Base-by-base conservation (phyloP, 164 flowering plant species). In the Nymphaea colorata region DNA sequence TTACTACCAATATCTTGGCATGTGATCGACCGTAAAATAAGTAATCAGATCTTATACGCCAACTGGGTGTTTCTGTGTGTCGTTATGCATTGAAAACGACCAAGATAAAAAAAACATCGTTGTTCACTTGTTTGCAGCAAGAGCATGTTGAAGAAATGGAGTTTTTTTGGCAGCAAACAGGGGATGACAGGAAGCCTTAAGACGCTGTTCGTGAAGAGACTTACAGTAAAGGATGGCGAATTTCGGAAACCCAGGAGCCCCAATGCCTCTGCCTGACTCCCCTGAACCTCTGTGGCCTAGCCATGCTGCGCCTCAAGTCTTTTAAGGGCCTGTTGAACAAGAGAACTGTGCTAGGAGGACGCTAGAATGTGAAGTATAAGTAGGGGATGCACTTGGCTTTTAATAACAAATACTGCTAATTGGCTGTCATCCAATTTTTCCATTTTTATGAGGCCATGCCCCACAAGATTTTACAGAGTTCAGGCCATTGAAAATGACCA, bases 231-330 rank as follows among this genome's bases (percentile, higher is more conserved):
- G 76, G 76, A 64, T 74, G 73, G 41, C 76, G 64, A 44, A 74
- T 74, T 74, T 74, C 76, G 5, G 76, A 70, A 41, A 74, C 76
- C 73, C 73, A 74, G 0, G 76, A 74, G 15, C 76, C 76, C 76
- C 76, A 74, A 42, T 74, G 89, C 66, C 96, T 85, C 47, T 89
- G 96, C 75, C 96, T 82, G 76, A 89, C 96, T 4, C 96, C 96
- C 82, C 89, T 78, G 86, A 81, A 89, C 81, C 86, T 87, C 80
- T 82, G 87, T 42, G 86, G 65, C 43, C 78, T 82, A 81, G 85
- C 91, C 94, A 86, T 87, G 68, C 66, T 72, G 57, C 57, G 14
- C 57, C 57, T 51, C 10, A 51, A 25, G 36, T 25, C 57, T 51
- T 8, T 15, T 51, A 51, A 51, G 57, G 14, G 57, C 57, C 14